Evolutionary conservation across 257 asterid genomes (phyloP).

Genomic region (Solanum bulbocastanum): DNA sequence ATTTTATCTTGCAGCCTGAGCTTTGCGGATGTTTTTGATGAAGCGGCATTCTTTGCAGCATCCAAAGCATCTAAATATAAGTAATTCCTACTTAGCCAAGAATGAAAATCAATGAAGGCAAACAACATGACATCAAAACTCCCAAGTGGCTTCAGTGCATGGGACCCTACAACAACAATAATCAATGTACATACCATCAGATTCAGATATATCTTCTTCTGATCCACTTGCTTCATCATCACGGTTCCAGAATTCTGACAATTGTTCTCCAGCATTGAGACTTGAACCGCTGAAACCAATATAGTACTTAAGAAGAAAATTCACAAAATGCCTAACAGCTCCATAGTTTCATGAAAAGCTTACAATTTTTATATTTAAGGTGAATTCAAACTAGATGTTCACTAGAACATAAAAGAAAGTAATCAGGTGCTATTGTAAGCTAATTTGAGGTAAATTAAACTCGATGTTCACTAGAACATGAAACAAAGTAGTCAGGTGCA

Average conservation of each 20-base stretch:
- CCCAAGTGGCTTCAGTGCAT: conserved; percentile 2
- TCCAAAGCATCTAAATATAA: conserved; percentile 40
- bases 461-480: neutral
- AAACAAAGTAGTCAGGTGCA: neutral
- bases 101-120: neutral
- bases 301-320: neutral
- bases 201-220: conserved; percentile 90
- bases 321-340: neutral
- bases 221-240: conserved; percentile 71
- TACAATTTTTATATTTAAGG: neutral
- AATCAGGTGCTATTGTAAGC: neutral
- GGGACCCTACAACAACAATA: neutral
- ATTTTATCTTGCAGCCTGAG: conserved; percentile 43
- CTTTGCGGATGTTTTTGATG: conserved; percentile 30
- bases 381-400: neutral
- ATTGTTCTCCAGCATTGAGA: conserved; percentile 24
- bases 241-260: conserved; percentile 90
- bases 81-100: neutral
- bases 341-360: neutral
- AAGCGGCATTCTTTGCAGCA: conserved; percentile 24
- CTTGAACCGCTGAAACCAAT: conserved; percentile 6
- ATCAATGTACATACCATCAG: conserved; percentile 52
- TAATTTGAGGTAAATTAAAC: neutral
- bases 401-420: neutral
- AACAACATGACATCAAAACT: neutral